Conservation (phyloP, 306 rosid genomes). For the Lathyrus aphaca region DNA sequence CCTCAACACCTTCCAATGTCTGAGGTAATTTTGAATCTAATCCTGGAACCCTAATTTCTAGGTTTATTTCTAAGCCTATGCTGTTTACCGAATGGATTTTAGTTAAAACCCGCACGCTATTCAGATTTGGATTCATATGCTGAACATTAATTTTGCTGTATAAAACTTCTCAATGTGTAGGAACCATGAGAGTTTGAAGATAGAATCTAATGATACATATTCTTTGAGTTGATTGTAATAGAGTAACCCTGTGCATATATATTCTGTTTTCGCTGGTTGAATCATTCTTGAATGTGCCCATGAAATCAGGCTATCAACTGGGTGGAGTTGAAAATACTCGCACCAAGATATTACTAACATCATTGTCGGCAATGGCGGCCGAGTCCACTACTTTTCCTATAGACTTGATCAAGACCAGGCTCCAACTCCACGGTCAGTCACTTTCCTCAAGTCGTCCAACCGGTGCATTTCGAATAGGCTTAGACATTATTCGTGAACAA, state of each 20-base stretch:
- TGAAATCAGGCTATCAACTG: slow-evolving; percentile 45
- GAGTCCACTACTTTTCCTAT: slow-evolving; percentile 87
- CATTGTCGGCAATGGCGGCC: slow-evolving; percentile 82
- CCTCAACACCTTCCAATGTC: slow-evolving; percentile 13
- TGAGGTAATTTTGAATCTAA: slow-evolving; percentile 31
- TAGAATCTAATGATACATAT: not conserved
- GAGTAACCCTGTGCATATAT: not conserved
- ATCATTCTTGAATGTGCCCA: slow-evolving; percentile 35
- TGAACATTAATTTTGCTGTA: not conserved
- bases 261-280: slow-evolving; percentile 3
- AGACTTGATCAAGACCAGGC: slow-evolving; percentile 83
- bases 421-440: slow-evolving; percentile 82
- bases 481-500: slow-evolving; percentile 58
- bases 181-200: slow-evolving; percentile 10
- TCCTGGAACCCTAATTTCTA: not conserved
- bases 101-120: not conserved
- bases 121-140: slow-evolving; percentile 3
- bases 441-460: slow-evolving; percentile 53
- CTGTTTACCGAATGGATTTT: not conserved
- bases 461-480: slow-evolving; percentile 60
- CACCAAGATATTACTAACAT: slow-evolving; percentile 60
- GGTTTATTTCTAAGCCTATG: slow-evolving; percentile 4
- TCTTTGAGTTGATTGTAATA: not conserved
- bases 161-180: slow-evolving; percentile 27
- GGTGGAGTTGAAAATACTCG: slow-evolving; percentile 41